Percentiles rank a stretch among this genome's conserved stretches.
phyloP scores from a whole-genome alignment of 2,329 filamentous ascomycete species.

The Didymella pinodella region DNA sequence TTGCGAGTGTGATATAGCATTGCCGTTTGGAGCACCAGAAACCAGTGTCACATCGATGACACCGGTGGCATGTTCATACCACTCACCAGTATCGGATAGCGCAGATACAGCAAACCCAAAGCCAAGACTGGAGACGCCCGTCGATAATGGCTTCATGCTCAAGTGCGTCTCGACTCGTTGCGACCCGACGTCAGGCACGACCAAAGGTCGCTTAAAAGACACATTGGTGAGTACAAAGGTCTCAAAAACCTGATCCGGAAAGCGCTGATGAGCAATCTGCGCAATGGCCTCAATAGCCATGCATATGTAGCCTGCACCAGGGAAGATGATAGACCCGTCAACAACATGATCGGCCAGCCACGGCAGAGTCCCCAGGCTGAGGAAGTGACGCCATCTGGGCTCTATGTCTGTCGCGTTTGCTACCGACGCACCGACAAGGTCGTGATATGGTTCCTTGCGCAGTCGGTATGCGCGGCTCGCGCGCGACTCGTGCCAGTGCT shows the following conservation, averaged over 20 bases:
- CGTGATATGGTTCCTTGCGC: conserved; percentile 19
- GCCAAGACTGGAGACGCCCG: too few species aligned
- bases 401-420: conserved; percentile 26
- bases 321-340: conserved; percentile 29
- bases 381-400: conserved; percentile 29
- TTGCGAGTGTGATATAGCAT: too few species aligned
- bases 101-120: too few species aligned
- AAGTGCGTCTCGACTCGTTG: too few species aligned
- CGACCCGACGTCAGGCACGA: conserved; percentile 18
- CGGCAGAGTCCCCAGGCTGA: conserved; percentile 24
- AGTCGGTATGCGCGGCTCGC: conserved; percentile 30
- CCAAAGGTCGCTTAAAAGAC: conserved; percentile 10
- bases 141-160: too few species aligned
- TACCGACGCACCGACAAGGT: conserved; percentile 29
- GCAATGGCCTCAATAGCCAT: conserved; percentile 20
- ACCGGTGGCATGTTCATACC: too few species aligned
- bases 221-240: conserved; percentile 25
- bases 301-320: conserved; percentile 9
- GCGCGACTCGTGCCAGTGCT: conserved; percentile 40
- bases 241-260: conserved; percentile 28
- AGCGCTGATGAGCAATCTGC: conserved; percentile 3
- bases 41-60: too few species aligned
- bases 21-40: too few species aligned
- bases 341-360: conserved; percentile 24
- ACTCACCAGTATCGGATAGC: too few species aligned